Base-by-base conservation (phyloP, 108 stramenopile genomes). In the Stephanodiscus minutulus region DNA sequence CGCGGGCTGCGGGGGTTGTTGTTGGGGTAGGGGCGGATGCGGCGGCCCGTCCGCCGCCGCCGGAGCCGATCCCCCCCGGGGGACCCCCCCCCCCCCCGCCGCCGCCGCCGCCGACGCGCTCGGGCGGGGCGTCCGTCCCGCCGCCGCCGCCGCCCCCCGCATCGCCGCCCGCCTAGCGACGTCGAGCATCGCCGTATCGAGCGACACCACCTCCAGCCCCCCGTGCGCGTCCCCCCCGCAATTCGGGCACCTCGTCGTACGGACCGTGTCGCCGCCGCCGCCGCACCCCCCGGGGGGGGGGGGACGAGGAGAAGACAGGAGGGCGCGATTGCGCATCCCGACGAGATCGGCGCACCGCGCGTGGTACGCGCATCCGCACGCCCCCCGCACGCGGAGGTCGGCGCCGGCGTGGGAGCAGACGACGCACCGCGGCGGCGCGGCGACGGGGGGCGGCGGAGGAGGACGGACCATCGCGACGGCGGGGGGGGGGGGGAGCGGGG, bases 291-390 rank as follows among this genome's bases (percentile, higher is more conserved):
- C 44, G 18, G 10, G 21, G 15, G 15, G 17, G 20, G 7, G 1
- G 8, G 5, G 17, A n/a, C n/a, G n/a, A n/a, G 20, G 11, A 8
- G 39, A 39, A 8, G 39, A 39, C 39, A 5, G 9, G 21, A 37
- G 61, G 20, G 61, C 17, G 13, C 6, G 15, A 20, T 58, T 58
- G 2, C 25, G 3, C 15, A 58, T 17, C 0, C 57, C 57, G 2
- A 73, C 20, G 9, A 80, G 39, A 46, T 80, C 72, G 24, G 73
- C 69, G 64, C 79, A 80, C 6, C 79, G 66, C 7, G 79, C 79
- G 44, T 80, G 79, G 33, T 69, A 80, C 22, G 68, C 52, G 25
- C 79, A 80, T 39, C 31, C 36, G 9, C 61, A 31, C 36, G 64
- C 67, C 1, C 71, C 62, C n/a, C 20, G 3, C 10, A 80, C 63